phyloP scores from a whole-genome alignment of 345 rosid species.

The Dimocarpus longan region DNA sequence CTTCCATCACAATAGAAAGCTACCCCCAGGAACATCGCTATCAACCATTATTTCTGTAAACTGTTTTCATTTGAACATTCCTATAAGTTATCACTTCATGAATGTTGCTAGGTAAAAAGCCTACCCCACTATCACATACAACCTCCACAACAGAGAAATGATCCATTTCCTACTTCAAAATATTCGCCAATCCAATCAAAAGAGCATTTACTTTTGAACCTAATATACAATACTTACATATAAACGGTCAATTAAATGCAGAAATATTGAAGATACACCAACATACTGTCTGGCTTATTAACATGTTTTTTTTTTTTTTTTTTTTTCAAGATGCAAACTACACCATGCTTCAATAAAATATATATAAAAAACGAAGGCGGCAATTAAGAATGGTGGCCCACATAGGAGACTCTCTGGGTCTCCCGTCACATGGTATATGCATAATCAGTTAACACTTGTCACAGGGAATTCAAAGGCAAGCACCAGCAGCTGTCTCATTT shows the following conservation, averaged over 20 bases:
- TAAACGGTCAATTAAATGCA: not conserved
- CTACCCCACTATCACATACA: not conserved
- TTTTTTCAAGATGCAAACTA: constrained; percentile 7
- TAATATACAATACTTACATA: not conserved
- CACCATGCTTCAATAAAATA: not conserved
- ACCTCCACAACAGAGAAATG: not conserved
- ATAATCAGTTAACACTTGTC: constrained; percentile 1
- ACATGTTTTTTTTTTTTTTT: not conserved
- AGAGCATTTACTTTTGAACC: not conserved
- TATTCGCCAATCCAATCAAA: constrained; percentile 6
- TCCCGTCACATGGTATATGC: constrained; percentile 19
- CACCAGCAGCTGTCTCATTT: not conserved
- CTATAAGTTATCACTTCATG: not conserved
- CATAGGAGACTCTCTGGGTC: constrained; percentile 5
- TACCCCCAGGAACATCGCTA: constrained; percentile 2
- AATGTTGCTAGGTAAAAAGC: constrained; percentile 7
- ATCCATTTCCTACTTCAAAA: not conserved
- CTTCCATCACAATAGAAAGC: not conserved
- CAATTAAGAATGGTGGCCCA: constrained; percentile 24
- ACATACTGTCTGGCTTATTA: not conserved
- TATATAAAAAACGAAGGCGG: not conserved
- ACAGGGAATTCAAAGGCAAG: not conserved
- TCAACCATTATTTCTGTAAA: not conserved
- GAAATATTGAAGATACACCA: not conserved
- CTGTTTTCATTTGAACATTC: not conserved